Evolutionary conservation across 2,329 filamentous ascomycete species (phyloP).

Genomic region (Nothomitra cinnamomea): DNA sequence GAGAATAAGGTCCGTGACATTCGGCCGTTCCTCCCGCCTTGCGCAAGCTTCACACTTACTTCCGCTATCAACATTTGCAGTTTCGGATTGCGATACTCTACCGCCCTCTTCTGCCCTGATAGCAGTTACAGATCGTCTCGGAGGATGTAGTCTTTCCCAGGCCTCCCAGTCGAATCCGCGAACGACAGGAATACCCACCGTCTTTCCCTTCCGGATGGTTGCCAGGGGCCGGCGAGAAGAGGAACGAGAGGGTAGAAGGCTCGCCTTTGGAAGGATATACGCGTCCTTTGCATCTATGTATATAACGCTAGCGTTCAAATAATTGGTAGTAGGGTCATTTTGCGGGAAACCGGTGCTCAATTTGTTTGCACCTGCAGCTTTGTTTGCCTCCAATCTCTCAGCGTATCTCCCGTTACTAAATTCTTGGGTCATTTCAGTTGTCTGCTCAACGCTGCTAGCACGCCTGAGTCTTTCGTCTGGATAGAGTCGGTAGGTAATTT

Average conservation of each 20-base stretch:
- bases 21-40: constrained; percentile 43
- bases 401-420: constrained; percentile 3
- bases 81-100: constrained; percentile 27
- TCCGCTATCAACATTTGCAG: constrained; percentile 11
- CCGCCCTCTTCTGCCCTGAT: constrained; percentile 27
- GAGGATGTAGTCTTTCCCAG: constrained; percentile 60
- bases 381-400: background rate
- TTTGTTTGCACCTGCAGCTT: constrained; percentile 24
- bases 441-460: background rate
- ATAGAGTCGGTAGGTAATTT: constrained; percentile 74
- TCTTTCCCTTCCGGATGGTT: constrained; percentile 68
- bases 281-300: constrained; percentile 65
- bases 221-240: constrained; percentile 66
- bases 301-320: constrained; percentile 67
- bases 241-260: constrained; percentile 66
- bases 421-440: background rate
- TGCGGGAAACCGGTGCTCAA: constrained; percentile 14
- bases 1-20: constrained; percentile 73
- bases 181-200: constrained; percentile 73
- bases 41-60: constrained; percentile 42
- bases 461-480: constrained; percentile 22
- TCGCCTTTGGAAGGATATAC: constrained; percentile 65
- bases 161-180: constrained; percentile 65
- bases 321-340: constrained; percentile 26
- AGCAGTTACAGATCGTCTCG: constrained; percentile 23